These are phyloP conservation scores for Barnettozyma salicaria DNA, from an alignment of 805 yeast genomes.

Conservation along the genomic window DNA sequence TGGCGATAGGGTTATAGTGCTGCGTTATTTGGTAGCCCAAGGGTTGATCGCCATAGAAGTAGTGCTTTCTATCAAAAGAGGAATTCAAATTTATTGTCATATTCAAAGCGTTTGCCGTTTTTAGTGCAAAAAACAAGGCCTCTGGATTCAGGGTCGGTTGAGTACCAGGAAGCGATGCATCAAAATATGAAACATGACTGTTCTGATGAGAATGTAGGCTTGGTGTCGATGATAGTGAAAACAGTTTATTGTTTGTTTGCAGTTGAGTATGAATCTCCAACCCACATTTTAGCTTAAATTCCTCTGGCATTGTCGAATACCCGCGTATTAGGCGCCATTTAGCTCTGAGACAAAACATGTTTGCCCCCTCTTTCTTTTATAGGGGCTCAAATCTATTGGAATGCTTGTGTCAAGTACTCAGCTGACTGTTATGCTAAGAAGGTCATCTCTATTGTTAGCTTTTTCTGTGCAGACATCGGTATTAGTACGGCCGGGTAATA, in stretches of 20 bases:
- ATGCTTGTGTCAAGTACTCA: no score
- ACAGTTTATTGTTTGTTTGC: conserved; percentile 65
- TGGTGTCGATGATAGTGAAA: conserved; percentile 52
- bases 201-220: conserved; percentile 56
- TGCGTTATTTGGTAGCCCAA: conserved; percentile 95
- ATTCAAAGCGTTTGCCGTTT: conserved; percentile 65
- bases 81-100: conserved; percentile 51
- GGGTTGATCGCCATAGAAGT: conserved; percentile 95
- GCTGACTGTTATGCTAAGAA: no score
- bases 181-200: conserved; percentile 67
- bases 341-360: no score
- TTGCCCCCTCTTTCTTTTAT: not conserved
- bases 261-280: conserved; percentile 92
- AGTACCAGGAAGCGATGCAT: conserved; percentile 86
- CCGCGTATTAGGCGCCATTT: no score
- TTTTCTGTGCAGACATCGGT: no score
- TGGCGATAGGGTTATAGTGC: conserved; percentile 73
- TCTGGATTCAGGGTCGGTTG: conserved; percentile 78
- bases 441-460: no score
- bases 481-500: no score
- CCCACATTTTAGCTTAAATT: conserved; percentile 63
- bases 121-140: conserved; percentile 63
- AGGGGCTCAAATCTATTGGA: no score
- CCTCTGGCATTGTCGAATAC: conserved; percentile 11
- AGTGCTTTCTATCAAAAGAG: conserved; percentile 88